Evolutionary conservation across 1,284 basidiomycete species (phyloP), one percentile per base, ranked within the genome.

Genomic region (Apiotrichum gracile): DNA sequence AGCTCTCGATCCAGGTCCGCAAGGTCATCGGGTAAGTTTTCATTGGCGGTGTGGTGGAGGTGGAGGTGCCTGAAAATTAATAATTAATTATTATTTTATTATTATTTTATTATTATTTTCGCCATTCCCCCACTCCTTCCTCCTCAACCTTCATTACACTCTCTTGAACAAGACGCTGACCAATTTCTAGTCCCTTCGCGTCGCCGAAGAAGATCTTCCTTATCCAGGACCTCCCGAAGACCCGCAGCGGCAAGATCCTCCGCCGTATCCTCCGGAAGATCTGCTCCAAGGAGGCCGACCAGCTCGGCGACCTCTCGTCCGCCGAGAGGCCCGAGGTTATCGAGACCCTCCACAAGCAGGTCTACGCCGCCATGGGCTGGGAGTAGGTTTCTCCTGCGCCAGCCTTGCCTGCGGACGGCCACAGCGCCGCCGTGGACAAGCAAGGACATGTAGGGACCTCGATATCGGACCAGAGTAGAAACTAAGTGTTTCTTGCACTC

Each of bases 231-330:
- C 78, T 97, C 54, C 94, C 94, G 45, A 97, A 97, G 84, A 98
- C 94, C 43, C 82, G 93, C 48, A 89, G 86, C n/a, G 94, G 94
- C 40, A 97, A 97, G 85, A 86, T 88, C 55, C 14, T 97, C 86
- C 83, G 92, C 52, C 83, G 94, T 50, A 87, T 96, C 58, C 83
- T 97, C 80, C 84, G 94, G 68, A 97, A 98, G 83, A 89, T 97
- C 69, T 87, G 91, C 42, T 86, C 88, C 4, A 88, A 90, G 45
- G 92, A 97, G 72, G 88, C 84, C 21, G 92, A 97, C 76, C 87
- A 91, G 74, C 83, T 98, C 25, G 89, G 89, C 47, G 94, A 98
- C 77, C 79, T 96, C 34, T 89, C 86, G 61, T 92, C 91, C 13
- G 80, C 96, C 48, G 91, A 89, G 16, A 90, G 97, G 61, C 89